Evolutionary conservation across 2,329 filamentous ascomycete species (phyloP), one percentile per base, ranked within the genome.

Genomic region (Scedosporium boydii): DNA sequence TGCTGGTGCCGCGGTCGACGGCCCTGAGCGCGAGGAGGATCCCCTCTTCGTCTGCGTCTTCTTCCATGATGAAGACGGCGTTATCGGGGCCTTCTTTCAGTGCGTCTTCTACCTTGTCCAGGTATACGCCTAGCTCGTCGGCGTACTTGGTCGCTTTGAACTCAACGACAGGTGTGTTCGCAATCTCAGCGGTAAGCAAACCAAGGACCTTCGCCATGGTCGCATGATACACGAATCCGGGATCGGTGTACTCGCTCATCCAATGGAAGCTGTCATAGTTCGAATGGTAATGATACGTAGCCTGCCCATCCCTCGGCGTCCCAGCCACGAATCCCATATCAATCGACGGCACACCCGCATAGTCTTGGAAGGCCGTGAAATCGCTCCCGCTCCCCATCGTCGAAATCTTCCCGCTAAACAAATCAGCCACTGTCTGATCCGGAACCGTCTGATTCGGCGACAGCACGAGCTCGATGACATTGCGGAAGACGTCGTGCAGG

Each of bases 241-340:
- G 80, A 69, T 96, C 93, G 51, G 90, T 91, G 65, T 84, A 95
- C 26, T 82, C 83, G 62, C 87, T 82, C 90, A 96, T 96, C 92
- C 93, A 96, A 73, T 88, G 80, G 73, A 92, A 95, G 69, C 87
- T 91, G 72, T 96, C 92, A 74, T 96, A 96, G 77, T 96, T 96
- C 72, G 87, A 88, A 76, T 96, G 92, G 73, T 96, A 96, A 69
- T 91, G 88, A 70, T 91, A 91, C 3, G 90, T 80, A 0, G 87
- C 76, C 53, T 81, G 79, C 1, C 74, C 70, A 0, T 67, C 63
- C 26, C 73, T 73, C 18, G 51, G 51, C 21, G 51, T 6, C 18
- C 29, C 46, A 6, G 67, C 70, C 16, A 72, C 72, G 69, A 89
- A 90, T 27, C 82, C 81, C 59, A 90, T 79, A 69, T 90, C 85